These are phyloP conservation scores for Filobasidium wieringae DNA, from an alignment of 768 basidiomycete genomes.

Conservation along the genomic window DNA sequence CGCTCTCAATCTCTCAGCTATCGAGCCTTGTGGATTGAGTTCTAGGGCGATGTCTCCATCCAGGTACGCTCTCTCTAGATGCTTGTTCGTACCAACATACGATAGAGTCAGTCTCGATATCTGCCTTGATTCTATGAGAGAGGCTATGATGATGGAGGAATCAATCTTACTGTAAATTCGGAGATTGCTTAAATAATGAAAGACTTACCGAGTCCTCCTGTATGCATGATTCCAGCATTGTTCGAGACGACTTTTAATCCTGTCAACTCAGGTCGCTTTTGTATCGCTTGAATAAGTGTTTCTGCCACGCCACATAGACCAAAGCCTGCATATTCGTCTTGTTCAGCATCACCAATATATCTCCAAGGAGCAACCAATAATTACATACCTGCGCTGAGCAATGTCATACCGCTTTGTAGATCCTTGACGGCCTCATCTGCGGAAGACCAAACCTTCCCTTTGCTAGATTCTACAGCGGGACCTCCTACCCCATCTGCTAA, in stretches of 20 bases:
- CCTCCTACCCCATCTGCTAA: constrained; percentile 9
- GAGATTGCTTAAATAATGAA: no score
- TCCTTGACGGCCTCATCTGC: constrained; percentile 27
- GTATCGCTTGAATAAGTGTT: constrained; percentile 28
- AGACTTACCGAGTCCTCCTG: constrained; percentile 24
- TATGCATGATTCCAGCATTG: constrained; percentile 31
- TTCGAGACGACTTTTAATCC: constrained; percentile 33
- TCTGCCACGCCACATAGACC: constrained; percentile 36
- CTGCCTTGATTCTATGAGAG: constrained; percentile 22
- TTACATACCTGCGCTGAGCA: constrained; percentile 25
- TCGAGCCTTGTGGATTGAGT: constrained; percentile 30
- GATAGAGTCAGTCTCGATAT: constrained; percentile 27
- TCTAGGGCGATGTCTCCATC: constrained; percentile 27
- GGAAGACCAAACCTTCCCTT: constrained; percentile 18
- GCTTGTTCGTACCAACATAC: constrained; percentile 33
- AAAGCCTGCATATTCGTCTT: constrained; percentile 27
- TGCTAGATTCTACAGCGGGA: constrained; percentile 15
- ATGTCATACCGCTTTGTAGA: constrained; percentile 22
- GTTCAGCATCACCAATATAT: not conserved
- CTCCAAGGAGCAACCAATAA: not conserved
- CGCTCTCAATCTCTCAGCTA: constrained; percentile 30
- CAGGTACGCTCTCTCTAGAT: constrained; percentile 27
- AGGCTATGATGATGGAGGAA: constrained; percentile 13
- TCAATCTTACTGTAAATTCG: not conserved
- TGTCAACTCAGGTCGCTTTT: constrained; percentile 18